Base-by-base conservation (phyloP, 306 rosid genomes). In the Pterocarpus macrocarpus region DNA sequence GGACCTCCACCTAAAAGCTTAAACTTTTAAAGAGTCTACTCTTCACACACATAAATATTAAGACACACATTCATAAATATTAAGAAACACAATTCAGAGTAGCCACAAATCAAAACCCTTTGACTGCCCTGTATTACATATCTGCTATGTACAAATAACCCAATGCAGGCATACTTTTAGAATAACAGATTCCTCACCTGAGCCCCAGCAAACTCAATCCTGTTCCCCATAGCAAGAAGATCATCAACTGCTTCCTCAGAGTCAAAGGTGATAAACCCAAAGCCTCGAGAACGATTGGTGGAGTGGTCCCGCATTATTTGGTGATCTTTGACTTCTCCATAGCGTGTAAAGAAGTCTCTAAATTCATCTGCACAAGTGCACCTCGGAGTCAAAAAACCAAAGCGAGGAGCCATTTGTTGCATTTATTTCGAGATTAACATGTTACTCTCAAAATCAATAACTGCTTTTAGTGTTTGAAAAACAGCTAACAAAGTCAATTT, bases 221-320 rank as follows among this genome's bases (percentile, higher is more conserved):
- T 95, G 91, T 93, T 95, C 77, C 99, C 99, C 81, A 87, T 90
- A 56, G 90, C 71, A 69, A 95, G 83, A 64, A 95, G 92, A 68
- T 92, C 93, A 56, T 95, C 99, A 71, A 95, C 99, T 34, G 97
- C 85, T 74, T 91, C 93, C 87, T 95, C 99, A 22, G 94, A 52
- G 8, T 92, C 94, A 22, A 92, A 90, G 65, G 90, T 91, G 43
- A 90, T 77, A 86, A 91, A 90, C 77, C 97, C 97, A 87, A 93
- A 93, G 63, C 97, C 97, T 73, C 97, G 97, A 2, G 97, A 93
- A 33, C 97, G 93, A 59, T 92, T 89, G n/a, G 94, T 91, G 38
- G 97, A 86, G 78, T 93, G 97, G 85, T 93, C 97, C 43, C 94
- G 85, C 97, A 93, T 93, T 82, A 93, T 91, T 81, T 93, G 97